These are phyloP conservation scores for Penicillium sp. DNA, from an alignment of 2,329 filamentous ascomycete species.

Conservation along the genomic window DNA sequence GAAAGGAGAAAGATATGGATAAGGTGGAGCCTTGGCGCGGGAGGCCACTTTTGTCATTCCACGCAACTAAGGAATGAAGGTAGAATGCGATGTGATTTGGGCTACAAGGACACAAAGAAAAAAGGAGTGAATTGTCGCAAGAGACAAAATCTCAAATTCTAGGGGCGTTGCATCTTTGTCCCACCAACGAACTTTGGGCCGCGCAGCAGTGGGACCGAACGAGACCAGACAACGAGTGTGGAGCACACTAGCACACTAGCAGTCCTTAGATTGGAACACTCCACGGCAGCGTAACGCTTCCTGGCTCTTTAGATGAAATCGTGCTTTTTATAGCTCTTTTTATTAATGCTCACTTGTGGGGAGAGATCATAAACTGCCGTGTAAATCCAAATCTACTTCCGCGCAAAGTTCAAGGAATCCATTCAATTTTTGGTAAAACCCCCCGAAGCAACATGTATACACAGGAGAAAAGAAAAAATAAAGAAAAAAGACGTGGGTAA, in stretches of 20 bases:
- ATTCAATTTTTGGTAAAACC: background rate
- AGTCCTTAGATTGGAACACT: constrained; percentile 20
- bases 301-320: background rate
- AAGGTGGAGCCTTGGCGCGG: constrained; percentile 23
- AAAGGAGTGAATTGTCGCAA: background rate
- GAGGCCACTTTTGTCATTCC: constrained; percentile 4
- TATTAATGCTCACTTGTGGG: background rate
- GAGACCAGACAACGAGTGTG: constrained; percentile 17
- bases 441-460: background rate
- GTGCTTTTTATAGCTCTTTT: background rate
- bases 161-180: constrained; percentile 13
- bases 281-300: background rate
- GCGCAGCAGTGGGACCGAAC: constrained; percentile 24
- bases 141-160: background rate
- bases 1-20: constrained; percentile 15
- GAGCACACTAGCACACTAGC: constrained; percentile 23
- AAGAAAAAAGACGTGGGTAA: constrained; percentile 1
- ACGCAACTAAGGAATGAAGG: background rate
- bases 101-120: background rate
- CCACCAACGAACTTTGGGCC: constrained; percentile 18
- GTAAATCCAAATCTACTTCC: background rate
- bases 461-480: constrained; percentile 4
- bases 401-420: background rate
- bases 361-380: background rate
- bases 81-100: background rate